These are phyloP conservation scores for Marasmius tenuissimus DNA, from an alignment of 1,284 basidiomycete species.

Conservation along the genomic window DNA sequence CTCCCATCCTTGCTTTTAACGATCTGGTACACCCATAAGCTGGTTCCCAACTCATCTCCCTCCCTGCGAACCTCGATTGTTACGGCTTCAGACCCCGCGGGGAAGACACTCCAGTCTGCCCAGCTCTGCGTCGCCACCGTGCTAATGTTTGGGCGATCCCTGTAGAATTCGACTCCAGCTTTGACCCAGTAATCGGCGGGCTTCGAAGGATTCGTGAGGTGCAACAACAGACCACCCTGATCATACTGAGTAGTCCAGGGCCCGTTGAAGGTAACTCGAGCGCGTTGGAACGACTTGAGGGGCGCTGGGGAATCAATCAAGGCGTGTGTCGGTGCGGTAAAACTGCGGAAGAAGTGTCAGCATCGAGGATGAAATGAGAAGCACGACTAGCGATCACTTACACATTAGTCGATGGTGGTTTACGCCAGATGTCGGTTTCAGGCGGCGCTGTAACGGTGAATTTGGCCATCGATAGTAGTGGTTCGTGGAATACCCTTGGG, in stretches of 20 bases:
- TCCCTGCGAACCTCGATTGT: neutral
- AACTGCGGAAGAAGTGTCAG: neutral
- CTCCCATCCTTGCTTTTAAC: neutral
- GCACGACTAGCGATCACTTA: neutral
- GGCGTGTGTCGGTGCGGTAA: neutral
- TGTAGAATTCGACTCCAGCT: neutral
- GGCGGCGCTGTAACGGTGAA: neutral
- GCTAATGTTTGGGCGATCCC: neutral
- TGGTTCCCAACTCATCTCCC: neutral
- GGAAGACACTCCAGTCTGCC: neutral
- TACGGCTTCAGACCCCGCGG: neutral
- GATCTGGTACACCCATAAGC: neutral
- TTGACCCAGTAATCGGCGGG: neutral
- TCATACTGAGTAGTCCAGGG: neutral
- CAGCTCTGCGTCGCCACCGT: neutral
- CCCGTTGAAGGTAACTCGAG: neutral
- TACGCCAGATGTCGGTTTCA: neutral
- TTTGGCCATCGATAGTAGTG: neutral
- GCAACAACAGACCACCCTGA: neutral
- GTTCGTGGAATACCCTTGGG: no score
- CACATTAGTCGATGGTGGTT: neutral
- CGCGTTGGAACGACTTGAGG: neutral
- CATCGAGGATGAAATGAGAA: neutral
- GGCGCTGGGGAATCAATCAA: neutral
- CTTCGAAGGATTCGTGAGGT: neutral